phyloP scores from a whole-genome alignment of 2,329 filamentous ascomycete species.

The Juglanconis juglandina region DNA sequence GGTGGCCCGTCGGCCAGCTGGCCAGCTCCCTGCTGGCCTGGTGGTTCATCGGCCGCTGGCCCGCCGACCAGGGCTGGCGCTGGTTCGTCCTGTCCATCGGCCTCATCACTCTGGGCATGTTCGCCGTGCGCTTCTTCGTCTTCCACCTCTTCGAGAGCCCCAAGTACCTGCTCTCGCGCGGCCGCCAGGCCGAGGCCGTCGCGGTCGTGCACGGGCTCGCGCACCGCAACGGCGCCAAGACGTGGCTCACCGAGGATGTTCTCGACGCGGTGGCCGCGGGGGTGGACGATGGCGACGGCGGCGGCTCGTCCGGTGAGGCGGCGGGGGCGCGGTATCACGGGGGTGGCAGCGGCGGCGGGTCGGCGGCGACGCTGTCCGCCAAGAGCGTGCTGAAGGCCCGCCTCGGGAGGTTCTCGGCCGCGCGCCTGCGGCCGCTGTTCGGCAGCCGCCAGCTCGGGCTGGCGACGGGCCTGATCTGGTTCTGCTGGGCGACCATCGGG shows the following conservation, averaged over 20 bases:
- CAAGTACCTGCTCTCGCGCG: conserved; percentile 75
- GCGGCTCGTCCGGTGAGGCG: background rate
- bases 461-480: conserved; percentile 63
- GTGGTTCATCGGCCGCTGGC: conserved; percentile 70
- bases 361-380: conserved; percentile 24
- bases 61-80: conserved; percentile 70
- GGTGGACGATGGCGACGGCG: conserved; percentile 16
- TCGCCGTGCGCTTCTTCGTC: conserved; percentile 71
- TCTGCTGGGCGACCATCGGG: conserved; percentile 78
- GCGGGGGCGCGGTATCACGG: background rate
- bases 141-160: conserved; percentile 84
- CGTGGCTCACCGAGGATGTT: conserved; percentile 73
- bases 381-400: conserved; percentile 51
- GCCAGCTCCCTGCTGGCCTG: conserved; percentile 69
- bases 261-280: conserved; percentile 52
- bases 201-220: conserved; percentile 77
- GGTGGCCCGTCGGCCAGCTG: conserved; percentile 83
- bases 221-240: conserved; percentile 64
- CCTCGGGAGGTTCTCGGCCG: conserved; percentile 62
- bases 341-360: background rate
- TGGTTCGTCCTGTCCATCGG: conserved; percentile 70
- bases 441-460: conserved; percentile 47
- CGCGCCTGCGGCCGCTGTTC: conserved; percentile 66
- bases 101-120: conserved; percentile 71
- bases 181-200: conserved; percentile 74